Percentiles rank a stretch among this genome's conserved stretches.
phyloP scores from a whole-genome alignment of 768 basidiomycete species.

The Agrocybe pediades region DNA sequence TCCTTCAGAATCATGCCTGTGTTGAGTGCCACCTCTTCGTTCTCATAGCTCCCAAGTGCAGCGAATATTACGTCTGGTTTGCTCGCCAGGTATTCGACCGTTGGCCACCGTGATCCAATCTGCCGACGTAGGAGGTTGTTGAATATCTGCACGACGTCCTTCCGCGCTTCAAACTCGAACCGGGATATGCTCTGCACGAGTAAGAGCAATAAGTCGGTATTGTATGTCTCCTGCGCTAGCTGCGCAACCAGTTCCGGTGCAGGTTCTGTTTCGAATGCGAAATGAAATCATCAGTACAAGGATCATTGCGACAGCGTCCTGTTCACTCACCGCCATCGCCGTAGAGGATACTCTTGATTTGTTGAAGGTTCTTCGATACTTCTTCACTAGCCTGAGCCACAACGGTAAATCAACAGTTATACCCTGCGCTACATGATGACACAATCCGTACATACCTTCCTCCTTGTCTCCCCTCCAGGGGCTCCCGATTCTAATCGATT shows the following conservation, averaged over 20 bases:
- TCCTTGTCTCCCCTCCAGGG: slow-evolving; percentile 73
- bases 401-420: not conserved
- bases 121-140: slow-evolving; percentile 89
- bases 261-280: slow-evolving; percentile 53
- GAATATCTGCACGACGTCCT: slow-evolving; percentile 84
- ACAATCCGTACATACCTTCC: slow-evolving; percentile 62
- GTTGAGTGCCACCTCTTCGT: slow-evolving; percentile 95
- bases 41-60: slow-evolving; percentile 88
- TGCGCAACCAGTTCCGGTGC: slow-evolving; percentile 90
- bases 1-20: slow-evolving; percentile 98
- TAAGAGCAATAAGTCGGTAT: slow-evolving; percentile 80
- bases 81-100: slow-evolving; percentile 87
- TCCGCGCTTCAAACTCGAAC: slow-evolving; percentile 93
- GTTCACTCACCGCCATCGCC: slow-evolving; percentile 89
- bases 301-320: too few relatives aligned
- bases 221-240: slow-evolving; percentile 94
- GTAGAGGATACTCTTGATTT: slow-evolving; percentile 85
- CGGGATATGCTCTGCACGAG: slow-evolving; percentile 81
- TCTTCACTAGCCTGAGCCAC: slow-evolving; percentile 78
- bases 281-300: too few relatives aligned
- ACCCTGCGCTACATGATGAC: not conserved
- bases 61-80: slow-evolving; percentile 79
- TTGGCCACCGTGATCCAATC: slow-evolving; percentile 94
- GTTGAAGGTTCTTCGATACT: slow-evolving; percentile 84
- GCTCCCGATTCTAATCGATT: slow-evolving; percentile 73